These are phyloP conservation scores for Xylaria sp. DNA, from an alignment of 2,329 filamentous ascomycete species.

Conservation along the genomic window DNA sequence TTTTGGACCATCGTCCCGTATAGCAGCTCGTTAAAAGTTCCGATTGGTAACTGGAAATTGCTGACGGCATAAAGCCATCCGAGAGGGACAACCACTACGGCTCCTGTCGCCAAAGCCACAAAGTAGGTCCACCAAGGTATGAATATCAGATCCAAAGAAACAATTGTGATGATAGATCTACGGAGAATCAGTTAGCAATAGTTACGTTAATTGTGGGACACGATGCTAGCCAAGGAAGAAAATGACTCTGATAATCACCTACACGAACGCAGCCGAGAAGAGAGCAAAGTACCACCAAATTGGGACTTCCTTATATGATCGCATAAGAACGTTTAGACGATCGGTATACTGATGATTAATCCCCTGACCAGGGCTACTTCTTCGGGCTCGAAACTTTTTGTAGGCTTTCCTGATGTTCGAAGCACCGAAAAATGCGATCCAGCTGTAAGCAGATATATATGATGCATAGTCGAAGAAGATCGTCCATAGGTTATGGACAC, in stretches of 20 bases:
- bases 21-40: constrained; percentile 67
- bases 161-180: constrained; percentile 56
- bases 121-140: constrained; percentile 70
- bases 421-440: constrained; percentile 67
- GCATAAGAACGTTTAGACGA: constrained; percentile 67
- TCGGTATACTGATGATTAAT: constrained; percentile 67
- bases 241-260: background rate
- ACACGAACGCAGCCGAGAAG: constrained; percentile 59
- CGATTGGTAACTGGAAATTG: constrained; percentile 63
- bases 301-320: constrained; percentile 67
- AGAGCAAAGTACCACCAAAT: constrained; percentile 66
- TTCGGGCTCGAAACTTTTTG: constrained; percentile 54
- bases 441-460: constrained; percentile 66
- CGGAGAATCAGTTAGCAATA: background rate
- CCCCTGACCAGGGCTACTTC: constrained; percentile 43
- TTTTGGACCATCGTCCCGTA: constrained; percentile 69
- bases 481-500: constrained; percentile 65
- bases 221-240: background rate
- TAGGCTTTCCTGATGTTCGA: constrained; percentile 58
- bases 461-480: constrained; percentile 71
- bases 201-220: background rate
- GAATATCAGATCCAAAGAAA: constrained; percentile 62
- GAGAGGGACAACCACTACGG: constrained; percentile 65
- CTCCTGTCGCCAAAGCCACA: constrained; percentile 64
- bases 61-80: constrained; percentile 69